Base-by-base conservation (phyloP, 2,329 filamentous ascomycete species). In the Trichoderma endophyticum region DNA sequence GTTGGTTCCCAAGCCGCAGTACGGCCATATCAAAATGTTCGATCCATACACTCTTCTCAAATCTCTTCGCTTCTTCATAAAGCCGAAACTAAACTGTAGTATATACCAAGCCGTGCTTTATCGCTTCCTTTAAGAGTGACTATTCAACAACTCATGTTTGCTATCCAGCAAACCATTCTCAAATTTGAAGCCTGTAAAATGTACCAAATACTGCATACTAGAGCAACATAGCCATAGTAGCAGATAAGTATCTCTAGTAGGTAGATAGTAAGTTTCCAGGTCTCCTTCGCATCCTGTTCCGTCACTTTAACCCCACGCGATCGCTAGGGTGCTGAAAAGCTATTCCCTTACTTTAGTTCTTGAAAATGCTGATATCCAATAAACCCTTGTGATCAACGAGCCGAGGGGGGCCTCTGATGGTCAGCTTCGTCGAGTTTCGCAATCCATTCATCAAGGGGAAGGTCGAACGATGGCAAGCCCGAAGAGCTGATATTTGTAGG, bases 391-490 rank as follows among this genome's bases (percentile, higher is more conserved):
- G 24, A 60, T 60, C 65, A 68, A 1, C 43, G 66, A 54, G 56
- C 9, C 4, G 28, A 36, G 15, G 39, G 7, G 3, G 39, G 21
- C 12, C 32, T 32, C 21, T 61, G 36, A 14, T 1, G 36, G 32
- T n/a, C n/a, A 6, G 36, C 9, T 8, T 61, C 48, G 3, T 64
- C 36, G 18, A 71, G 7, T 36, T 62, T 48, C 3, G 8, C 12
- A 26, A 68, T 26, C 70, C 70, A 72, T 57, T 72, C 70, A 11
- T 70, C 60, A 39, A 70, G 60, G 11, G 68, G 43, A 6, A 64
- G 24, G 54, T 64, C 36, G n/a, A 70, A 64, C 6, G 68, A 64
- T 18, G 68, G 60, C 30, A 64, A 7, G 11, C 30, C 24, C 11
- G n/a, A 32, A 12, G 26, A 8, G 26, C 32, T 28, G 8, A 2